Base-by-base conservation (phyloP, 2,329 filamentous ascomycete genomes). In the Colletotrichum horii region DNA sequence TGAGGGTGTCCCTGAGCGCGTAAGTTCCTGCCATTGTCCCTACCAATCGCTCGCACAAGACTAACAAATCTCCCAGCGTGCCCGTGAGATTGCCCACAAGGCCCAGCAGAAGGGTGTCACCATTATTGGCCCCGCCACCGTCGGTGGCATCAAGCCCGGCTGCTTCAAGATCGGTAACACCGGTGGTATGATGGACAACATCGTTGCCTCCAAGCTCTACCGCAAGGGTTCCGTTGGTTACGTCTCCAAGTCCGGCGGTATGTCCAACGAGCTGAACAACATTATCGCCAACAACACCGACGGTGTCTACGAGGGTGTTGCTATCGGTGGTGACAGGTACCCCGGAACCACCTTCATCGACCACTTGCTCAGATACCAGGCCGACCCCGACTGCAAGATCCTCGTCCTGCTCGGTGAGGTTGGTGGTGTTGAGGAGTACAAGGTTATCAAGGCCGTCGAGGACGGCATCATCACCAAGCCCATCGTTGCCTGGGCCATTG, bases 141-240 rank as follows among this genome's bases (percentile, higher is more conserved):
- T 99, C 78, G 97, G 97, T 92, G 97, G 97, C 83, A 98, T 99
- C 90, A 99, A 98, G 93, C 97, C 97, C 78, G 97, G 97, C 87
- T 95, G 95, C 86, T 99, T 96, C 94, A 99, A 98, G 93, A 99
- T 99, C 80, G 97, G 97, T 86, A 99, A 99, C 92, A 99, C 97
- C 83, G 97, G 97, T 92, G 97, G 97, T 88, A 99, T 99, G 97
- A 99, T 99, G 97, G 97, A 99, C 92, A 99, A 99, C 93, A 99
- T 99, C 83, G 97, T 99, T 79, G 96, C 97, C 81, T 98, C 97
- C 86, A 99, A 99, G 93, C 95, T 99, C 77, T 99, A 99, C 93
- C 96, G 97, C 88, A 97, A 97, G 89, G 97, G 97, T 82, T 98
- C 97, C 81, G 96, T 99, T 80, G 97, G 95, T 82, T 99, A 99